Base-by-base conservation (phyloP, 2,329 filamentous ascomycete species). In the Emergomyces africanus region DNA sequence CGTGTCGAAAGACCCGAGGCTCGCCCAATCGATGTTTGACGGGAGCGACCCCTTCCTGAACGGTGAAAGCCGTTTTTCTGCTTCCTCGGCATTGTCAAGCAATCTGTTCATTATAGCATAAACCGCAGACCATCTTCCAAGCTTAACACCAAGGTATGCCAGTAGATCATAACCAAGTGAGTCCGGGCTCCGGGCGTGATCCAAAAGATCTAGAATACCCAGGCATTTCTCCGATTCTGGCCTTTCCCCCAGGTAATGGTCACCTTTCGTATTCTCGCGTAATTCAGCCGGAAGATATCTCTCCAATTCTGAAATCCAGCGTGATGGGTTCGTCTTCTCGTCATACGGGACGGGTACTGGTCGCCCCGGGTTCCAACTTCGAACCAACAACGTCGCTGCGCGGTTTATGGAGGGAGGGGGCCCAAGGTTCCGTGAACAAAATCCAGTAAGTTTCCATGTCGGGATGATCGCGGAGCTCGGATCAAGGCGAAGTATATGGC, bases 71-170 rank as follows among this genome's bases (percentile, higher is more conserved):
- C 60, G 60, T 50, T 61, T 62, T 20, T 70, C 60, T 33, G 62
- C 58, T 48, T 73, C 68, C 39, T 73, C 68, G 39, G 71, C 66
- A 12, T 68, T 67, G 62, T 75, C 73, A 41, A 78, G 66, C 59
- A 78, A 64, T 54, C 66, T 68, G 58, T 67, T 70, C 23, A 75
- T 64, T 10, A 77, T 63, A 53, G 68, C 66, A 57, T 75, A 63
- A 33, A 75, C 75, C 18, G 70, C 71, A 57, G 71, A 63, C 73
- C 75, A 75, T 61, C 75, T 70, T 30, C 70, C 68, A 60, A 72
- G 63, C 20, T 67, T 64, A 49, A 75, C 71, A 0, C 73, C 75
- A 56, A 78, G 64, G 61, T 74, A 70, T 12, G 65, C 64, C 44
- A 78, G 61, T 39, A 77, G 64, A 64, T 78, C 71, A 10, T 73